phyloP scores from a whole-genome alignment of 2,329 filamentous ascomycete genomes.

The Talaromyces sp. region DNA sequence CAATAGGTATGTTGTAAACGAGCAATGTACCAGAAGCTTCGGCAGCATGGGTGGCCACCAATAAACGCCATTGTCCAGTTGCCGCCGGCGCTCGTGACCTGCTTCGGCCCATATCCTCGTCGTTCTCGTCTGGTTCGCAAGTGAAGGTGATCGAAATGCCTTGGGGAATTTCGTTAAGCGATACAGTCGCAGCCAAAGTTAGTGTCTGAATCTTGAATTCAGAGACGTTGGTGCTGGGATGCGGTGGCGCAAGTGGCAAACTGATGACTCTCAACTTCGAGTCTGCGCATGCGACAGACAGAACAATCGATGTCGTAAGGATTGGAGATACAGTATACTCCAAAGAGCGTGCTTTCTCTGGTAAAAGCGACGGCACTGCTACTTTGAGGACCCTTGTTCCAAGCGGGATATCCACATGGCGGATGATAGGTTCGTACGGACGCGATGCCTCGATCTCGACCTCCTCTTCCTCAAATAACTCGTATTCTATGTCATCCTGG shows the following conservation, averaged over 20 bases:
- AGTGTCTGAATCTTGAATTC: constrained; percentile 46
- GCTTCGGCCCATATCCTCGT: constrained; percentile 27
- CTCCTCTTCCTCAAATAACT: constrained; percentile 51
- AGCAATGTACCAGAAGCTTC: constrained; percentile 45
- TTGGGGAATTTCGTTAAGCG: constrained; percentile 50
- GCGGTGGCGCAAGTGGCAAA: constrained; percentile 53
- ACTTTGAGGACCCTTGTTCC: constrained; percentile 53
- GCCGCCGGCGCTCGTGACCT: constrained; percentile 28
- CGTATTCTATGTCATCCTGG: constrained; percentile 9
- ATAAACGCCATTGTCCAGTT: constrained; percentile 39
- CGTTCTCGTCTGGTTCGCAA: constrained; percentile 31
- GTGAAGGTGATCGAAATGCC: constrained; percentile 55
- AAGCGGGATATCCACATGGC: constrained; percentile 54
- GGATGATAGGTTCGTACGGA: constrained; percentile 53
- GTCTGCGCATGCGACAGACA: constrained; percentile 56
- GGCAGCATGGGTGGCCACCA: constrained; percentile 46
- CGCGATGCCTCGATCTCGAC: constrained; percentile 54
- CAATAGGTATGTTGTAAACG: constrained; percentile 42
- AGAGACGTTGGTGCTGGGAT: constrained; percentile 37
- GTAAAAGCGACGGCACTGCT: constrained; percentile 47
- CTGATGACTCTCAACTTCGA: constrained; percentile 54
- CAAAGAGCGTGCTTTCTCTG: constrained; percentile 36
- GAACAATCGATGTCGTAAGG: constrained; percentile 49
- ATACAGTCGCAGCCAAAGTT: constrained; percentile 45
- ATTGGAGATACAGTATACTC: constrained; percentile 46